phyloP scores from a whole-genome alignment of 129 eudicot genomes.

The Flaveria bidentis region DNA sequence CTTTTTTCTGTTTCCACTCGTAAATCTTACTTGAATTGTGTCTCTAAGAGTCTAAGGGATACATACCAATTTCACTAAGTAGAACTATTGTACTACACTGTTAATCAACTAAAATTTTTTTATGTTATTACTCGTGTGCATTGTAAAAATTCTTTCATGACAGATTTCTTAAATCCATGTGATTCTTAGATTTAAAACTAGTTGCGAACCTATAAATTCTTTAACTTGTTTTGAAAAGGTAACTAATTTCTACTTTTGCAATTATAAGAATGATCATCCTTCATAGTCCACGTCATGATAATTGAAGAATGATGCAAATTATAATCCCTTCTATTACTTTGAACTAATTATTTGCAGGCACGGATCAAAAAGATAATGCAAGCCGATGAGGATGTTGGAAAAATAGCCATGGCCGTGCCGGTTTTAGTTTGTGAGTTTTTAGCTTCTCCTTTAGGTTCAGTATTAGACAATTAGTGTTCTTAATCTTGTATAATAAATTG shows the following conservation, averaged over 20 bases:
- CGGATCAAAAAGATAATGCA: slow-evolving; percentile 94
- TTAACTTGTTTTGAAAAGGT: no score
- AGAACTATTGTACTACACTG: neutral
- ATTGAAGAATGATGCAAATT: neutral
- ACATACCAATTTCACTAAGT: neutral
- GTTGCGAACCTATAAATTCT: no score
- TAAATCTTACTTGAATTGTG: no score
- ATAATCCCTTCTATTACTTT: neutral
- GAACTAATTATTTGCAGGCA: slow-evolving; percentile 45
- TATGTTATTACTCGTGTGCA: neutral
- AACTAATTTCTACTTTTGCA: no score
- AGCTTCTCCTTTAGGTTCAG: neutral
- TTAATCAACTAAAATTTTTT: neutral
- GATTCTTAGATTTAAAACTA: neutral
- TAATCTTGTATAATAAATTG: slow-evolving; percentile 10
- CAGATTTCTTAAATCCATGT: neutral
- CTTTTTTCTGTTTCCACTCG: no score
- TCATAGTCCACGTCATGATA: neutral
- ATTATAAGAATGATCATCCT: no score
- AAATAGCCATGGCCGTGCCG: slow-evolving; percentile 92
- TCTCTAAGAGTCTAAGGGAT: no score
- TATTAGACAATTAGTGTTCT: neutral
- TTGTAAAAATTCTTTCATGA: neutral
- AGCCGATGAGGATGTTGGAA: slow-evolving; percentile 92
- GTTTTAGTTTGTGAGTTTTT: slow-evolving; percentile 76